Evolutionary conservation across 225 moss, liverwort and hornwort species (phyloP).

Genomic region (Thuidium tamariscinum): DNA sequence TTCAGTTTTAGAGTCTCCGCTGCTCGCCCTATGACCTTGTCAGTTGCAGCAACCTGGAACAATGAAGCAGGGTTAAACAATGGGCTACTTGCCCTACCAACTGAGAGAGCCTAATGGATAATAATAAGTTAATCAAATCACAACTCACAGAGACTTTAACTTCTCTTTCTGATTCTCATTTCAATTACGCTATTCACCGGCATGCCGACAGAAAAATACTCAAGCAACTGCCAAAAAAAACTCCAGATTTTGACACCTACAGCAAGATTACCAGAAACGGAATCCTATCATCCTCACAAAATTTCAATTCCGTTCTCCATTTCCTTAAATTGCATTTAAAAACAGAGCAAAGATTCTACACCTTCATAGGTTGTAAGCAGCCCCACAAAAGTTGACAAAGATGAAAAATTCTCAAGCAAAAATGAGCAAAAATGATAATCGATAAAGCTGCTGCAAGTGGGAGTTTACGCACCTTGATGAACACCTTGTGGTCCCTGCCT

Average conservation of each 20-base stretch:
- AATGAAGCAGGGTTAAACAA: neutral
- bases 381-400: neutral
- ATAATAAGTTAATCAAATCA: neutral
- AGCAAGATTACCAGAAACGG: neutral
- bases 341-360: neutral
- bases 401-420: no score
- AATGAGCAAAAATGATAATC: neutral
- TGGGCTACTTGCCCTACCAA: neutral
- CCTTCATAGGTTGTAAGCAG: neutral
- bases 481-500: constrained; percentile 28
- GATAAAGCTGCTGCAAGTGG: neutral
- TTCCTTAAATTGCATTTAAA: neutral
- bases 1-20: constrained; percentile 26
- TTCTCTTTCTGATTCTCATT: neutral
- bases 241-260: neutral
- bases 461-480: constrained; percentile 19
- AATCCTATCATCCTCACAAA: neutral
- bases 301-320: neutral
- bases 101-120: neutral
- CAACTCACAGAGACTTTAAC: neutral
- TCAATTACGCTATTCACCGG: neutral
- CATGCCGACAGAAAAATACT: neutral
- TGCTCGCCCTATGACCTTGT: constrained; percentile 21
- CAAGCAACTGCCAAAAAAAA: neutral
- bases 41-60: constrained; percentile 25